These are phyloP conservation scores for Incumbomyces delicatus DNA, from an alignment of 2,329 filamentous ascomycete species.

Conservation along the genomic window DNA sequence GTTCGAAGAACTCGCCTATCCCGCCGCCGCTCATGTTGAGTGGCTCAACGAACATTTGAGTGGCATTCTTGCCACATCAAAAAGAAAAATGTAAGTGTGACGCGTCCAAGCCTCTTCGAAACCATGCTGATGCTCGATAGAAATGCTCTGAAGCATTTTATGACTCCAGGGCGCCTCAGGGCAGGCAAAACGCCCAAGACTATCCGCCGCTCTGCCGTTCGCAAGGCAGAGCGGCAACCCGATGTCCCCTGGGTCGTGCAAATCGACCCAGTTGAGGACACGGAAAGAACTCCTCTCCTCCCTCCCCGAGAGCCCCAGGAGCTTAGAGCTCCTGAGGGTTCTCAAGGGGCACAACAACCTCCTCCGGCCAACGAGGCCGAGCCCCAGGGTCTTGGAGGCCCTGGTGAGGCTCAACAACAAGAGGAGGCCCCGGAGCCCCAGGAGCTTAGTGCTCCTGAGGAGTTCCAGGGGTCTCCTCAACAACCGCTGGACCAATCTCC, in stretches of 20 bases:
- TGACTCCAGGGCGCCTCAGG: slow-evolving; percentile 45
- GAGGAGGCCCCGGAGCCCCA: slow-evolving; percentile 27
- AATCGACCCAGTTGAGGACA: too few relatives aligned
- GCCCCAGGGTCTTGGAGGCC: background rate
- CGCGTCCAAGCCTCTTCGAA: slow-evolving; percentile 13
- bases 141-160: slow-evolving; percentile 90
- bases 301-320: too few relatives aligned
- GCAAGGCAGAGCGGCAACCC: too few relatives aligned
- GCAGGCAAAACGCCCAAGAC: slow-evolving; percentile 19
- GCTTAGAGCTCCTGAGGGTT: too few relatives aligned
- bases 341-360: too few relatives aligned
- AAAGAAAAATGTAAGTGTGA: slow-evolving; percentile 60
- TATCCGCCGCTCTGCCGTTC: background rate
- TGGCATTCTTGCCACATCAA: slow-evolving; percentile 70
- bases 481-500: slow-evolving; percentile 14
- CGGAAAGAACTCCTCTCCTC: too few relatives aligned
- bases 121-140: slow-evolving; percentile 37
- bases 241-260: too few relatives aligned
- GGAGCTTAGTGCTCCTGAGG: slow-evolving; percentile 40
- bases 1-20: slow-evolving; percentile 85
- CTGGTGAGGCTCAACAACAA: slow-evolving; percentile 24
- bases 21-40: slow-evolving; percentile 85
- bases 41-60: slow-evolving; percentile 99
- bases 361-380: too few relatives aligned
- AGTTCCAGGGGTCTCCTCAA: slow-evolving; percentile 27